Percentiles rank a stretch among this genome's conserved stretches.
These are phyloP conservation scores for Amoeboradix gromovi DNA, from an alignment of 371 early-diverging fungal species.

Conservation along the genomic window DNA sequence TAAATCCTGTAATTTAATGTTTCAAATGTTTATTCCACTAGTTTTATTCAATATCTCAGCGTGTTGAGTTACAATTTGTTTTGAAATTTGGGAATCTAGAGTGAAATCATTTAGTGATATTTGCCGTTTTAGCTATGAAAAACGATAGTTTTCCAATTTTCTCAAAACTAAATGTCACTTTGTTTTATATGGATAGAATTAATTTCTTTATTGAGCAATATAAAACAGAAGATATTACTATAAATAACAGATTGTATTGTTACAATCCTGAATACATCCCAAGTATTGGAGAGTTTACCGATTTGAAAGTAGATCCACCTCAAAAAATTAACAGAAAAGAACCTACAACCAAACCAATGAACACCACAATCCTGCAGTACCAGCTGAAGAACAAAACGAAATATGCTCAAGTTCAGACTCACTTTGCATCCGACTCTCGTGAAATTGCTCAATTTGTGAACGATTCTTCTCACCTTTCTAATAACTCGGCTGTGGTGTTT, in stretches of 20 bases:
- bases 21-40: too few relatives aligned
- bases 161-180: too few relatives aligned
- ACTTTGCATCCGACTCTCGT: neutral
- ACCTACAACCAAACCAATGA: neutral
- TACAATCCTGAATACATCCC: neutral
- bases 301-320: neutral
- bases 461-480: neutral
- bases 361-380: neutral
- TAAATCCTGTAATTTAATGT: too few relatives aligned
- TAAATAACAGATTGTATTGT: neutral
- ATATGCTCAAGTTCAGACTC: neutral
- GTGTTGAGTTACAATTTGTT: neutral
- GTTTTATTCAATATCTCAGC: neutral
- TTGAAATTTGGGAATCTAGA: too few relatives aligned
- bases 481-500: neutral
- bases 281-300: neutral
- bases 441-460: neutral
- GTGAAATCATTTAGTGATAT: too few relatives aligned
- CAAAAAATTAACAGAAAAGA: neutral
- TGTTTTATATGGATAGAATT: neutral
- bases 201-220: neutral
- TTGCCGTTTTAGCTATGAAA: too few relatives aligned
- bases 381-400: neutral
- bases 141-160: too few relatives aligned
- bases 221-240: neutral